Evolutionary conservation across 306 rosid species (phyloP).

Genomic region (Elaeagnus macrophylla): DNA sequence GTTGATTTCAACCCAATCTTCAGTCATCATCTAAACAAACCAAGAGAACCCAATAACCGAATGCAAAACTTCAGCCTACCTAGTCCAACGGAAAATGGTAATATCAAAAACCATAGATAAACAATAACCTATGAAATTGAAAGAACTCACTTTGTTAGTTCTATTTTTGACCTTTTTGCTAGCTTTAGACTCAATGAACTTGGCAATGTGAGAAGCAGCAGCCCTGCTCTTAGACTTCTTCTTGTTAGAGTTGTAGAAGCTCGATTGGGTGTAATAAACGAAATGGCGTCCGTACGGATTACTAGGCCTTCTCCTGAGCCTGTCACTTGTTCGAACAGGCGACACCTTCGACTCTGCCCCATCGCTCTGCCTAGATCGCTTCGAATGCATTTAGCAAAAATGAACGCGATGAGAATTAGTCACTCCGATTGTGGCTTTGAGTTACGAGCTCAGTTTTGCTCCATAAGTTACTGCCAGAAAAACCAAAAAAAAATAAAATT

Average conservation of each 20-base stretch:
- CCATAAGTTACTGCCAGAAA: too few species aligned
- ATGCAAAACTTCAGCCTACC: neutral
- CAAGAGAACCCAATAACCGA: neutral
- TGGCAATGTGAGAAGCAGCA: slow-evolving; percentile 76
- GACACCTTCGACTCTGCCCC: slow-evolving; percentile 33
- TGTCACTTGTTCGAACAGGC: slow-evolving; percentile 66
- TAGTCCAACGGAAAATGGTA: neutral
- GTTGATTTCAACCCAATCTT: too few species aligned
- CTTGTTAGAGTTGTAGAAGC: slow-evolving; percentile 31
- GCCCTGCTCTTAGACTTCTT: slow-evolving; percentile 57
- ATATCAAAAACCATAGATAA: neutral
- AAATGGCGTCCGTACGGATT: slow-evolving; percentile 35
- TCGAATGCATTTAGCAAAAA: slow-evolving; percentile 44
- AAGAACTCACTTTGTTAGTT: slow-evolving; percentile 3
- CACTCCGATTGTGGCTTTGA: too few species aligned
- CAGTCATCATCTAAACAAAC: too few species aligned
- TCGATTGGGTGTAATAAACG: slow-evolving; percentile 33
- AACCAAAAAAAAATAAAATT: too few species aligned
- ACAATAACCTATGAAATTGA: neutral
- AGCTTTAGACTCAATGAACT: slow-evolving; percentile 24
- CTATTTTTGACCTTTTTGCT: neutral
- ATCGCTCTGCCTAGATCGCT: slow-evolving; percentile 49
- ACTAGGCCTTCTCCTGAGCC: slow-evolving; percentile 54
- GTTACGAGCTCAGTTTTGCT: too few species aligned
- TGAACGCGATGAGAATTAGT: too few species aligned